These are phyloP conservation scores for Mycena amicta DNA, from an alignment of 768 basidiomycete species.

Conservation along the genomic window DNA sequence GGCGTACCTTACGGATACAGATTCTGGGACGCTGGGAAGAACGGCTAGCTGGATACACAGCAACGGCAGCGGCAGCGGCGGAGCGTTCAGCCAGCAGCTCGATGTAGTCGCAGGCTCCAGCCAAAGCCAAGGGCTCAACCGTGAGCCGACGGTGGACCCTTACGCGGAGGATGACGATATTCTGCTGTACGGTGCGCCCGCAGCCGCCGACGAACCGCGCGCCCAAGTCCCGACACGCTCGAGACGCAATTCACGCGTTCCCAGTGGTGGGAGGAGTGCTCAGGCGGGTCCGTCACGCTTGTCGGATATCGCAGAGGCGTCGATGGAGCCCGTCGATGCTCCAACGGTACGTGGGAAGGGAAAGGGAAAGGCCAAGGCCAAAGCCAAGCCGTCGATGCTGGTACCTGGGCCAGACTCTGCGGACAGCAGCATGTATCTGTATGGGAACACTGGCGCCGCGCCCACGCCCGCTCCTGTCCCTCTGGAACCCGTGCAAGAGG, in stretches of 20 bases:
- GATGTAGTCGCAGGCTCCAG: background rate
- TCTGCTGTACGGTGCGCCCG: background rate
- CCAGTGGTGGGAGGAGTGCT: background rate
- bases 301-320: background rate
- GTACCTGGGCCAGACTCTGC: background rate
- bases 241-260: background rate
- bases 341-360: background rate
- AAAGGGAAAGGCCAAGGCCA: background rate
- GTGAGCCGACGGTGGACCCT: slow-evolving; percentile 16
- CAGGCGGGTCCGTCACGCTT: background rate
- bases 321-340: background rate
- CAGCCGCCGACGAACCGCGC: background rate
- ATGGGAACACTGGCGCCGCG: background rate
- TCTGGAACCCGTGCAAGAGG: background rate
- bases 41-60: background rate
- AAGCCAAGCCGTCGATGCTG: background rate
- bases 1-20: background rate
- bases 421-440: background rate
- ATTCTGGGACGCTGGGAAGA: background rate
- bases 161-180: background rate
- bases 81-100: background rate
- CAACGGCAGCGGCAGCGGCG: background rate
- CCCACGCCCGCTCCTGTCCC: background rate
- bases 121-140: background rate
- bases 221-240: background rate